Evolutionary conservation across 2,329 filamentous ascomycete species (phyloP).

Genomic region (Trichoderma sp.): DNA sequence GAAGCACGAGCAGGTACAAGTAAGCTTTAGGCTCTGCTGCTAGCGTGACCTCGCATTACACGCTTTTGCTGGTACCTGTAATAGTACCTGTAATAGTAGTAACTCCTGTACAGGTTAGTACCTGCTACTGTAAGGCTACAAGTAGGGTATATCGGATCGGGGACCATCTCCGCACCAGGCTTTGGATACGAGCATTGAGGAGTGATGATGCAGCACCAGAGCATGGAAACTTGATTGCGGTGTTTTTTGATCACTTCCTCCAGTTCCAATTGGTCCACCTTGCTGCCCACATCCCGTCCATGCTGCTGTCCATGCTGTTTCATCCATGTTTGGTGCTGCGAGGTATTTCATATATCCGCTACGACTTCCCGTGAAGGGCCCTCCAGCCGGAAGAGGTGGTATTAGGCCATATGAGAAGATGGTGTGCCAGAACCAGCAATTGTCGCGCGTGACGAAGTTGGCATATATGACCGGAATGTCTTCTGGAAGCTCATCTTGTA

Average conservation of each 20-base stretch:
- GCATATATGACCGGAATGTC: neutral
- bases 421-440: conserved; percentile 2
- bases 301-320: neutral
- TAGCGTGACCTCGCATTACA: neutral
- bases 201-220: neutral
- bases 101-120: neutral
- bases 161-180: neutral
- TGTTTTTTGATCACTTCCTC: neutral
- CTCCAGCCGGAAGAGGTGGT: neutral
- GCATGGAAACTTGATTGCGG: neutral
- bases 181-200: neutral
- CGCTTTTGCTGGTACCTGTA: neutral
- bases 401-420: neutral
- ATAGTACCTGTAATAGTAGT: neutral
- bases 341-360: neutral
- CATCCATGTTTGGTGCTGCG: neutral
- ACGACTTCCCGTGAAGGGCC: neutral
- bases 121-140: neutral
- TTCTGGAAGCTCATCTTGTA: neutral
- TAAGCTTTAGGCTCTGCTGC: neutral
- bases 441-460: neutral
- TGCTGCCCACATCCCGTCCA: neutral
- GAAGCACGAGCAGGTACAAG: neutral
- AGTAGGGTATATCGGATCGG: neutral
- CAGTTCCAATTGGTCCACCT: neutral